Evolutionary conservation across 805 yeast species (phyloP).

Genomic region (Zygosaccharomyces rouxii): DNA sequence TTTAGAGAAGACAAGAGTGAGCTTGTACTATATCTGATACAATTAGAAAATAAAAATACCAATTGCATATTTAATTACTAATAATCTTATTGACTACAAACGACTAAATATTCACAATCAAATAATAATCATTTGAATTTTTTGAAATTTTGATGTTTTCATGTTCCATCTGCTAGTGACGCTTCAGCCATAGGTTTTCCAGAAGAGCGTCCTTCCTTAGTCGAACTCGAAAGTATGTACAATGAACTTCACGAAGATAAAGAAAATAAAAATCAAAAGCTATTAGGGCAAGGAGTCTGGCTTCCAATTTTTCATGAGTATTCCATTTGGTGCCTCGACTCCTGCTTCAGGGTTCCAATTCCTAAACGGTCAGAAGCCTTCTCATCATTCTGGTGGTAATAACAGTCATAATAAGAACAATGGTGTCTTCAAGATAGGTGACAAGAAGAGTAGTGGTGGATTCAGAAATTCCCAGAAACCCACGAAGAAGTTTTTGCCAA

Average conservation of each 20-base stretch:
- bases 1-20: slow-evolving; percentile 22
- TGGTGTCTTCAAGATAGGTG: slow-evolving; percentile 8
- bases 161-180: background rate
- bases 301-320: slow-evolving; percentile 15
- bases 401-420: slow-evolving; percentile 6
- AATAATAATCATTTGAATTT: no score
- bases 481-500: slow-evolving; percentile 1
- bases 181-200: background rate
- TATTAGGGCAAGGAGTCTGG: background rate
- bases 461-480: slow-evolving; percentile 5
- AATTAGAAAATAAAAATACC: background rate
- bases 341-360: slow-evolving; percentile 20
- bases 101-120: background rate
- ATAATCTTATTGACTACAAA: background rate
- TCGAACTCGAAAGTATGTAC: background rate
- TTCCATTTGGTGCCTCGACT: slow-evolving; percentile 19
- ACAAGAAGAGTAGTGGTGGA: background rate
- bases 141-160: background rate
- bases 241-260: background rate
- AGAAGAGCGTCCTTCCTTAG: background rate
- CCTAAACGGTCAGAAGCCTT: slow-evolving; percentile 10
- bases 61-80: background rate
- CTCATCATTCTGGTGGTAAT: slow-evolving; percentile 8
- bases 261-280: background rate
- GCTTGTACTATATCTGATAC: slow-evolving; percentile 19